A percentile compares a stretch with the other conserved stretches of the same genome.
phyloP scores from a whole-genome alignment of 164 flowering plant genomes.

The Vitis rupestris region DNA sequence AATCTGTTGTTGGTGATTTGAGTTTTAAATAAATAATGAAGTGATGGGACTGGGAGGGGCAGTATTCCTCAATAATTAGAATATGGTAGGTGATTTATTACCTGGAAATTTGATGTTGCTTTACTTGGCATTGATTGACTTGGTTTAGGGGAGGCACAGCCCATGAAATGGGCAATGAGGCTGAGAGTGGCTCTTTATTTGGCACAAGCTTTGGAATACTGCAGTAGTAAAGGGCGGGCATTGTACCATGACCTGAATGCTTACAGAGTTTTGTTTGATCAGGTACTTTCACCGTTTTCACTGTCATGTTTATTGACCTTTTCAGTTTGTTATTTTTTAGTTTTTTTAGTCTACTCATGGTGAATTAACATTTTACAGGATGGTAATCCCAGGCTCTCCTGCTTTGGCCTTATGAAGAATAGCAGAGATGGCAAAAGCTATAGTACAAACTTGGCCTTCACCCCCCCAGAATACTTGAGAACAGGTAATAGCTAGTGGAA shows the following conservation, averaged over 20 bases:
- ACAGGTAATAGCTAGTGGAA: constrained; percentile 31
- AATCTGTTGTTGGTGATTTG: too few relatives aligned
- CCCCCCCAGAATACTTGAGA: constrained; percentile 56
- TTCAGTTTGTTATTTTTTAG: neutral
- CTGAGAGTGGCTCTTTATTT: constrained; percentile 51
- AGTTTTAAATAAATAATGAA: too few relatives aligned
- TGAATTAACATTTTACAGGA: constrained; percentile 29
- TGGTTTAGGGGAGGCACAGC: constrained; percentile 52
- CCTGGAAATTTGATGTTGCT: neutral
- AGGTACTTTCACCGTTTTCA: constrained; percentile 21
- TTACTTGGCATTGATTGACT: constrained; percentile 8
- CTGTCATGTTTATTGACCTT: neutral
- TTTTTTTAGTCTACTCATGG: neutral
- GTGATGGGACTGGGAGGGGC: too few relatives aligned
- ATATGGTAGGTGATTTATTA: neutral
- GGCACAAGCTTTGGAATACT: constrained; percentile 60
- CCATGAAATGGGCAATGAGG: constrained; percentile 65
- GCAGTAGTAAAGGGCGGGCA: constrained; percentile 50
- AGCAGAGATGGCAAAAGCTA: constrained; percentile 66
- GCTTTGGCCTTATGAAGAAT: constrained; percentile 65
- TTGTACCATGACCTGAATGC: constrained; percentile 61
- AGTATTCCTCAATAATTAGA: neutral
- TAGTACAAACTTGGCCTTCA: constrained; percentile 60
- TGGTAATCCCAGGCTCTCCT: constrained; percentile 54
- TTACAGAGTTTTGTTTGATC: constrained; percentile 50